Conservation (phyloP, 2,329 filamentous ascomycete species). For the Fusarium mundagurra region DNA sequence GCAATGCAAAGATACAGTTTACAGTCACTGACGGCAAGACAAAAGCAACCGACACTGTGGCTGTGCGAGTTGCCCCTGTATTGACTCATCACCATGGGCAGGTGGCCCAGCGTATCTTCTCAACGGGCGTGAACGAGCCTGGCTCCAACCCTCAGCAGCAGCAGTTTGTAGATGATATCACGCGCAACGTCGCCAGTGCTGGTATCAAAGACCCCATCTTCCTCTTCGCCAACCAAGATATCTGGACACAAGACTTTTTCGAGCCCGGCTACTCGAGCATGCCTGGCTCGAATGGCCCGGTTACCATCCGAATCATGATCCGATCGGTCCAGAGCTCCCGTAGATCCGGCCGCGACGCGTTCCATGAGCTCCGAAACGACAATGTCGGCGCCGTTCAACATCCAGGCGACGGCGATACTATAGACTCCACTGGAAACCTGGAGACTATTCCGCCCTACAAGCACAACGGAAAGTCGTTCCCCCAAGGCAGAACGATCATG, state of each 20-base stretch:
- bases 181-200: not conserved
- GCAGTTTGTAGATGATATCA: constrained; percentile 1
- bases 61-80: constrained; percentile 48
- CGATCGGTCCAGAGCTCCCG: constrained; percentile 44
- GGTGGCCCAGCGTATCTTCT: constrained; percentile 37
- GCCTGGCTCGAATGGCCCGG: constrained; percentile 48
- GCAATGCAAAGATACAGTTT: constrained; percentile 43
- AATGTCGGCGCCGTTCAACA: constrained; percentile 47
- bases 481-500: constrained; percentile 34
- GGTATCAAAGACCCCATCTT: constrained; percentile 21
- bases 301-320: constrained; percentile 47
- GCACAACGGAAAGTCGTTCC: constrained; percentile 30
- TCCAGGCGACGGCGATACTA: constrained; percentile 14
- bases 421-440: constrained; percentile 46
- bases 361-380: constrained; percentile 42
- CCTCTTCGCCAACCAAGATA: constrained; percentile 13
- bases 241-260: constrained; percentile 53
- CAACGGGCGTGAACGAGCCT: not conserved
- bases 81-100: constrained; percentile 51
- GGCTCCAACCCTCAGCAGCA: not conserved
- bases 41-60: constrained; percentile 40
- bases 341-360: constrained; percentile 45
- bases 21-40: constrained; percentile 39
- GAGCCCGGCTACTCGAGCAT: constrained; percentile 53
- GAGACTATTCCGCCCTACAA: constrained; percentile 51